Percentiles rank a stretch among this genome's conserved stretches.
These are phyloP conservation scores for Suhomyces terraborum DNA, from an alignment of 1,139 yeast species.

Conservation along the genomic window DNA sequence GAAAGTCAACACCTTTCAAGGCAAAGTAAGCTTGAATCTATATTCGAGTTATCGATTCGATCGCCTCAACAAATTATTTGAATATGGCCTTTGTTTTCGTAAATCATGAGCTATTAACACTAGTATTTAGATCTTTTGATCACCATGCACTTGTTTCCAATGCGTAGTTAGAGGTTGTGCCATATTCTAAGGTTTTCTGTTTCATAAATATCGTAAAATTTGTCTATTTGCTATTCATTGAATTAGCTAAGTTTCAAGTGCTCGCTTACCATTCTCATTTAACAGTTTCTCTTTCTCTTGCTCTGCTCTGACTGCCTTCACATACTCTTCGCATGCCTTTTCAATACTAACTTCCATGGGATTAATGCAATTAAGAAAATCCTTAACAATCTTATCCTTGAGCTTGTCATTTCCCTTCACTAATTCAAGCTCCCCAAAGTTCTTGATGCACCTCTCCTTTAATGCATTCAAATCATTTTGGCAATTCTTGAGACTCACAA, in stretches of 20 bases:
- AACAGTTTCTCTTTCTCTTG: slow-evolving; percentile 18
- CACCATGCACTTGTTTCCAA: no score
- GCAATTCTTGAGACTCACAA: slow-evolving; percentile 38
- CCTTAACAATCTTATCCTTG: slow-evolving; percentile 37
- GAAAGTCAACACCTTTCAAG: no score
- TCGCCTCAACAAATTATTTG: no score
- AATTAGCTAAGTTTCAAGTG: slow-evolving; percentile 15
- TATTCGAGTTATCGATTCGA: no score
- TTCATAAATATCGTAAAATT: not conserved
- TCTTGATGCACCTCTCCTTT: slow-evolving; percentile 15
- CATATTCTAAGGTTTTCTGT: no score
- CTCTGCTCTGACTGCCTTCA: slow-evolving; percentile 28
- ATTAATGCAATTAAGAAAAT: slow-evolving; percentile 31
- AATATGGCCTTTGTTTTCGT: no score
- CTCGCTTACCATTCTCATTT: slow-evolving; percentile 35
- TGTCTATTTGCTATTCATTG: not conserved
- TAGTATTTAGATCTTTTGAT: not conserved
- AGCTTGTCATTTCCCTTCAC: slow-evolving; percentile 32
- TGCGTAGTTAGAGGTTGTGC: no score
- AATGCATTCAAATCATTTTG: slow-evolving; percentile 18
- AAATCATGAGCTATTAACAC: no score
- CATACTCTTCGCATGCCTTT: slow-evolving; percentile 36
- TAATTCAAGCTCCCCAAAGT: slow-evolving; percentile 15
- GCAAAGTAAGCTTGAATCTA: no score
- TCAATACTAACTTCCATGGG: slow-evolving; percentile 35